Evolutionary conservation across 106 monocot genomes (phyloP).

Genomic region (Dioscorea zingiberensis): DNA sequence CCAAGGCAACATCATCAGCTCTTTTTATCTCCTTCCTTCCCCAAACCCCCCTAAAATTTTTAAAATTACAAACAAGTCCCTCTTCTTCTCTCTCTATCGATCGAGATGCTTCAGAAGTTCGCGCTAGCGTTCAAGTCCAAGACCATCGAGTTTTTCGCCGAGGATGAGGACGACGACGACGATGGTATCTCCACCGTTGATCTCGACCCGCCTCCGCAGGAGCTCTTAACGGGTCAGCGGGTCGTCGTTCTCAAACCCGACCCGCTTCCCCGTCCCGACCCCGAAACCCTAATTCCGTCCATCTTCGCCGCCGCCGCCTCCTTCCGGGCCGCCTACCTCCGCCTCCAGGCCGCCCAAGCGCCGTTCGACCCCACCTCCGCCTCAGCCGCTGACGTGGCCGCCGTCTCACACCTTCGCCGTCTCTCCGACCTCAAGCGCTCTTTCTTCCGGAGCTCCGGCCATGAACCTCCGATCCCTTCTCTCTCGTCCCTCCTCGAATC

Average conservation of each 20-base stretch:
- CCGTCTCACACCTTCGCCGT: slow-evolving; percentile 71
- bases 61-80: too few species aligned
- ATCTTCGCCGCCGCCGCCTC: slow-evolving; percentile 62
- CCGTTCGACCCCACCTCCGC: slow-evolving; percentile 44
- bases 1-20: too few species aligned
- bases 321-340: slow-evolving; percentile 86
- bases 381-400: slow-evolving; percentile 60
- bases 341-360: slow-evolving; percentile 72
- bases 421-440: slow-evolving; percentile 60
- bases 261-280: slow-evolving; percentile 16
- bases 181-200: slow-evolving; percentile 9
- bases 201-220: slow-evolving; percentile 34
- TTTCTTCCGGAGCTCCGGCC: slow-evolving; percentile 2
- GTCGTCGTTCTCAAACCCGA: slow-evolving; percentile 95
- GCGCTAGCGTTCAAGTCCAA: slow-evolving; percentile 84
- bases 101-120: slow-evolving; percentile 83
- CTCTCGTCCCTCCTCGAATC: slow-evolving; percentile 41
- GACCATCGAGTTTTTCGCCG: slow-evolving; percentile 95
- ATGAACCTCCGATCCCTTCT: slow-evolving; percentile 1
- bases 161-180: slow-evolving; percentile 83
- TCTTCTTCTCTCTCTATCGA: neutral
- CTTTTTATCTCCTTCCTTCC: too few species aligned
- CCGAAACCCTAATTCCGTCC: slow-evolving; percentile 32
- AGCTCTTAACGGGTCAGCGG: slow-evolving; percentile 81
- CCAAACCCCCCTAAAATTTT: too few species aligned